These are phyloP conservation scores for Boletales sp. DNA, from an alignment of 768 basidiomycete species.

Conservation along the genomic window DNA sequence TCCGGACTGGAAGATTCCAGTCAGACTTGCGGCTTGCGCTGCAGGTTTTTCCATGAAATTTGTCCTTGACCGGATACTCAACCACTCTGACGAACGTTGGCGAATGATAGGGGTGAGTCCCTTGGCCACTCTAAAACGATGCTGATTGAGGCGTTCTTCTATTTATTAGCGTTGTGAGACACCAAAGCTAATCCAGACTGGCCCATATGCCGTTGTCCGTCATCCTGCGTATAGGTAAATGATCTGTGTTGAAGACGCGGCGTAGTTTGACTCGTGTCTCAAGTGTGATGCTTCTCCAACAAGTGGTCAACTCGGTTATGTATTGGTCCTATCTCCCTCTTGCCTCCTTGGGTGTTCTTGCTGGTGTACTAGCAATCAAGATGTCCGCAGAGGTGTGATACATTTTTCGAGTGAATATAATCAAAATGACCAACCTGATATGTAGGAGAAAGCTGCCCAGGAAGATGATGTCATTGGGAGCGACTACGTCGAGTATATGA, in stretches of 20 bases:
- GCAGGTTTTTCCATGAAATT: slow-evolving; percentile 18
- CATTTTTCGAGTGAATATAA: background rate
- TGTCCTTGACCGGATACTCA: slow-evolving; percentile 8
- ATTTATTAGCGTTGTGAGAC: slow-evolving; percentile 28
- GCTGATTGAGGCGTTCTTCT: background rate
- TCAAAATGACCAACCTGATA: background rate
- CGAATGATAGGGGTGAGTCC: slow-evolving; percentile 30
- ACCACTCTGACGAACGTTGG: slow-evolving; percentile 26
- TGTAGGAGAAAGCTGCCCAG: slow-evolving; percentile 29
- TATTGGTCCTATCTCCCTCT: slow-evolving; percentile 36
- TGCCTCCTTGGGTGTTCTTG: slow-evolving; percentile 20
- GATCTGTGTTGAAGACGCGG: background rate
- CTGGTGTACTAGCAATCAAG: slow-evolving; percentile 28
- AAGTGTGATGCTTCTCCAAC: slow-evolving; percentile 25
- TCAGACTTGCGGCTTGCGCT: slow-evolving; percentile 28
- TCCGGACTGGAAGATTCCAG: slow-evolving; percentile 19
- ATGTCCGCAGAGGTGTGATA: slow-evolving; percentile 32
- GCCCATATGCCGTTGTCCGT: slow-evolving; percentile 36
- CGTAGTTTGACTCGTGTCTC: background rate
- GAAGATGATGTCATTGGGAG: slow-evolving; percentile 18
- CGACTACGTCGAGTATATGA: slow-evolving; percentile 31
- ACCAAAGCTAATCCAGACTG: slow-evolving; percentile 24
- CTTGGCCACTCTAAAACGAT: background rate
- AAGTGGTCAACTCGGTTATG: slow-evolving; percentile 22
- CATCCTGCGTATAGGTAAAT: slow-evolving; percentile 35